Evolutionary conservation across 805 yeast species (phyloP).

Genomic region (Yarrowia osloensis): DNA sequence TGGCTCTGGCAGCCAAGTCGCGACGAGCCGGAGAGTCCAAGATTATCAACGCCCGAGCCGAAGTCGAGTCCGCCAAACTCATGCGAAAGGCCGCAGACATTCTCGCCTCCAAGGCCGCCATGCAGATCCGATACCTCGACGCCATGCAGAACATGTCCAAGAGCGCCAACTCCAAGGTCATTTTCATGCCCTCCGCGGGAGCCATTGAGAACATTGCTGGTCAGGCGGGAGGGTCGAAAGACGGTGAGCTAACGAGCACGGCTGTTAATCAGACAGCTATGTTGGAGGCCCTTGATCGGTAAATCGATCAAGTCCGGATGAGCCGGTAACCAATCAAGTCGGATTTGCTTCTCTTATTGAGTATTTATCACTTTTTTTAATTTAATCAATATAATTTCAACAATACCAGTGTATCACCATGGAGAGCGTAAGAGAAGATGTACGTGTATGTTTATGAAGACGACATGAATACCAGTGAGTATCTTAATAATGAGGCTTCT

Average conservation of each 20-base stretch:
- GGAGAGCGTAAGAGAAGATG: too few relatives aligned
- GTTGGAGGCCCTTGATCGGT: constrained; percentile 26
- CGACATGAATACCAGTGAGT: too few relatives aligned
- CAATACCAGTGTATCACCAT: too few relatives aligned
- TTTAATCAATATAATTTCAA: too few relatives aligned
- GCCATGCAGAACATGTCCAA: constrained; percentile 77
- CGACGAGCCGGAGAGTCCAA: constrained; percentile 75
- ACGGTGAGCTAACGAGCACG: background rate
- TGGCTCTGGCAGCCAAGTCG: constrained; percentile 75
- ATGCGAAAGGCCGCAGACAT: constrained; percentile 81
- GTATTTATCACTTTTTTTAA: too few relatives aligned
- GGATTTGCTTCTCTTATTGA: too few relatives aligned
- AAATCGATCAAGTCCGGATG: too few relatives aligned
- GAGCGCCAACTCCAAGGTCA: constrained; percentile 62
- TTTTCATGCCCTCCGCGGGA: constrained; percentile 64
- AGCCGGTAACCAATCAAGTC: too few relatives aligned
- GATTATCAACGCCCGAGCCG: constrained; percentile 73
- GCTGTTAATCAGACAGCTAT: constrained; percentile 9
- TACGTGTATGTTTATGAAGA: too few relatives aligned
- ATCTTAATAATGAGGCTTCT: too few relatives aligned
- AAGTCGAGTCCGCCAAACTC: constrained; percentile 71
- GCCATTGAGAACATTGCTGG: constrained; percentile 44
- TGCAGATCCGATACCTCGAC: constrained; percentile 76
- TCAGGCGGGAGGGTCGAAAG: background rate
- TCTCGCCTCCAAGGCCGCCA: constrained; percentile 70